These are phyloP conservation scores for Uncinocarpus reesii DNA, from an alignment of 2,329 filamentous ascomycete genomes.

Conservation along the genomic window DNA sequence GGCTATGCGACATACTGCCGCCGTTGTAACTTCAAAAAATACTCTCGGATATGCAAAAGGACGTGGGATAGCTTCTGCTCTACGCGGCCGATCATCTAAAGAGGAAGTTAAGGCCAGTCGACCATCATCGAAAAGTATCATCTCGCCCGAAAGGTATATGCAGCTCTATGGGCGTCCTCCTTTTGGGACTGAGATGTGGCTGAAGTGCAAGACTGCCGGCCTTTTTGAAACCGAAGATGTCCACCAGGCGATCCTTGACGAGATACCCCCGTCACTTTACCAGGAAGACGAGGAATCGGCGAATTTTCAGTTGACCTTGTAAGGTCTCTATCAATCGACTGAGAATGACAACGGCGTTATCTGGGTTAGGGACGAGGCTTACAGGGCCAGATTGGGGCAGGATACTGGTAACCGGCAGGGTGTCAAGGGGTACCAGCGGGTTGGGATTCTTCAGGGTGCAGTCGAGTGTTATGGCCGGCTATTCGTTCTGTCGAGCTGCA, in stretches of 20 bases:
- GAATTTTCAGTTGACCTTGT: constrained; percentile 35
- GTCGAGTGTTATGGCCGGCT: not conserved
- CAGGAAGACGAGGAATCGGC: constrained; percentile 32
- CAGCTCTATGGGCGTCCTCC: constrained; percentile 35
- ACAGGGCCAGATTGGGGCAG: not conserved
- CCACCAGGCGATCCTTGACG: constrained; percentile 17
- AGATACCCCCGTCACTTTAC: constrained; percentile 23
- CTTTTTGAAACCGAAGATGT: constrained; percentile 27
- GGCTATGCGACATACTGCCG: constrained; percentile 49
- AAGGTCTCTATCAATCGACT: not conserved
- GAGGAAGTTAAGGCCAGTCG: constrained; percentile 15
- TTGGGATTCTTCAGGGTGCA: too few species aligned
- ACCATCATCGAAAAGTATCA: constrained; percentile 21
- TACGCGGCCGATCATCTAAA: constrained; percentile 17
- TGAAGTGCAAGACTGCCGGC: constrained; percentile 31
- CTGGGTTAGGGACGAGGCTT: not conserved
- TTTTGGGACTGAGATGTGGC: constrained; percentile 37
- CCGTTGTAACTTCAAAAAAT: constrained; percentile 60
- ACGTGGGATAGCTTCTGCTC: constrained; percentile 36
- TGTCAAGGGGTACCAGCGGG: too few species aligned
- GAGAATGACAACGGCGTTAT: not conserved
- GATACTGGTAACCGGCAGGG: too few species aligned
- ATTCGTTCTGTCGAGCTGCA: too few species aligned
- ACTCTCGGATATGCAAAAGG: constrained; percentile 82
- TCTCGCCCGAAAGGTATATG: constrained; percentile 36